A percentile compares a stretch with the other conserved stretches of the same genome.
Conservation (phyloP, 257 asterid genomes). For the Nicotiana tomentosiformis region DNA sequence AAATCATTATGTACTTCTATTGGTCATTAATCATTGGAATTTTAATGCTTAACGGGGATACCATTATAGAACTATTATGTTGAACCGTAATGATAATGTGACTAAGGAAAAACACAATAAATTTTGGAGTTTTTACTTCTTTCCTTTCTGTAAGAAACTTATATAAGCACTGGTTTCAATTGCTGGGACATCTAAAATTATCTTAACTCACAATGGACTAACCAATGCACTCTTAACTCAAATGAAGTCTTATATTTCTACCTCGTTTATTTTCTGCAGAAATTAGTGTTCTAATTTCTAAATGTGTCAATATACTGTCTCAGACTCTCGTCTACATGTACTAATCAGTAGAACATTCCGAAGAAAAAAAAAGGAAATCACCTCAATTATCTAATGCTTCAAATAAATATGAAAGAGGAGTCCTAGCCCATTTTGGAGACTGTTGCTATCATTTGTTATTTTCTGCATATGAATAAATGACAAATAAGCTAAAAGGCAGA, state of each 20-base stretch:
- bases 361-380: not conserved
- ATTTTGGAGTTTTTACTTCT: not conserved
- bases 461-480: not conserved
- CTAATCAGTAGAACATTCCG: not conserved
- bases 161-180: not conserved
- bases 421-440: not conserved
- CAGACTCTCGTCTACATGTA: not conserved
- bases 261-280: not conserved
- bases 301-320: not conserved
- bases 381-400: not conserved
- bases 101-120: not conserved
- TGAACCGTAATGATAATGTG: not conserved
- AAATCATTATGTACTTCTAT: not conserved
- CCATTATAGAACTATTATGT: not conserved
- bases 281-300: not conserved
- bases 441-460: conserved; percentile 1
- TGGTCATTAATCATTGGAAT: not conserved
- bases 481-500: not conserved
- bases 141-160: not conserved
- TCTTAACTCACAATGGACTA: not conserved
- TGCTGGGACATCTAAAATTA: not conserved
- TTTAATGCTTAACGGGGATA: not conserved
- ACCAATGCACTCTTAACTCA: not conserved
- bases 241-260: not conserved
- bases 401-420: not conserved